Conservation (phyloP, 2,329 filamentous ascomycete genomes). For the Fusarium illudens region DNA sequence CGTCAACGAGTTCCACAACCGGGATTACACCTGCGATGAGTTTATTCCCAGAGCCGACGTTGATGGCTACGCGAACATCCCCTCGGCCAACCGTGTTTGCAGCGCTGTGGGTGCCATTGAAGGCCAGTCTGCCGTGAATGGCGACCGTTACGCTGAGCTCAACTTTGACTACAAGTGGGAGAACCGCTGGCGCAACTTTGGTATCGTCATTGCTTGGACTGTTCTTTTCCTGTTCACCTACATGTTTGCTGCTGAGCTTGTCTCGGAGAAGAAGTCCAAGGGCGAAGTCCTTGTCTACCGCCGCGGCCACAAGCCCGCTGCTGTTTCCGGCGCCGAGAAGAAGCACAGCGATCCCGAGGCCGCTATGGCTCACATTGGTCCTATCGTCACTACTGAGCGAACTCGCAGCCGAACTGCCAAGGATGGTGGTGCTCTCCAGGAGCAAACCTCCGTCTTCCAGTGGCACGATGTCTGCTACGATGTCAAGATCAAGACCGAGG, state of each 20-base stretch:
- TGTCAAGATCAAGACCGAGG: conserved; percentile 79
- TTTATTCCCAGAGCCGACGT: conserved; percentile 53
- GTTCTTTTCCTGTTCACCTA: conserved; percentile 69
- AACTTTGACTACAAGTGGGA: conserved; percentile 61
- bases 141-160: conserved; percentile 55
- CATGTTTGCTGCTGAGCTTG: conserved; percentile 71
- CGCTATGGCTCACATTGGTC: conserved; percentile 59
- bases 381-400: conserved; percentile 56
- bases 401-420: conserved; percentile 48
- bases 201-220: conserved; percentile 72
- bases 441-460: conserved; percentile 81
- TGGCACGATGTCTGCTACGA: conserved; percentile 85
- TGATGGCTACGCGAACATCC: conserved; percentile 38
- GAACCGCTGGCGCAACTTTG: conserved; percentile 76
- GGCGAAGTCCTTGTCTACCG: conserved; percentile 80
- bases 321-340: conserved; percentile 66
- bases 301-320: conserved; percentile 69
- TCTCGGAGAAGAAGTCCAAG: conserved; percentile 74
- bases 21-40: conserved; percentile 63
- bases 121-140: conserved; percentile 55
- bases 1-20: conserved; percentile 81
- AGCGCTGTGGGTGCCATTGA: conserved; percentile 56
- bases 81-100: conserved; percentile 52
- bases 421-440: conserved; percentile 55
- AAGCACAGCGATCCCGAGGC: conserved; percentile 69